Evolutionary conservation across 164 flowering plant species (phyloP).

Genomic region (Magnolia changhungtana): DNA sequence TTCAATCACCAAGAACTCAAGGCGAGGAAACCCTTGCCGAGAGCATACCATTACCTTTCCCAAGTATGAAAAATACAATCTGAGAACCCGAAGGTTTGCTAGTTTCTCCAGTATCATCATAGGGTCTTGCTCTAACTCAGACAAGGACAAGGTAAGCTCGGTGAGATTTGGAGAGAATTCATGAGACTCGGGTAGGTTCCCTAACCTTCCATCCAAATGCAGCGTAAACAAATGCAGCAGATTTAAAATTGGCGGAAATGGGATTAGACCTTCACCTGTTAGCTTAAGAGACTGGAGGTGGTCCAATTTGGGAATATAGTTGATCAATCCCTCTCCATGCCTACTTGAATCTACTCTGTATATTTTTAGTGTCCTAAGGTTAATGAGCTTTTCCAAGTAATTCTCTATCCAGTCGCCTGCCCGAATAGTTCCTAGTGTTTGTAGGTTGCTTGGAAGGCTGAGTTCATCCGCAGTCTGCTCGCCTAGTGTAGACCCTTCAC

Average conservation of each 20-base stretch:
- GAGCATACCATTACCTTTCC: not conserved
- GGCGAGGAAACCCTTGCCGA: not conserved
- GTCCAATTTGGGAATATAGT: not conserved
- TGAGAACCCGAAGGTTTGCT: not conserved
- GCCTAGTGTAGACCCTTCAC: not conserved
- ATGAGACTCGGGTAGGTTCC: not conserved
- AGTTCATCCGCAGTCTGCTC: not conserved
- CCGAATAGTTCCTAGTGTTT: not conserved
- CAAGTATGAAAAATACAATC: fast-evolving
- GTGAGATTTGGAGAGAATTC: not conserved
- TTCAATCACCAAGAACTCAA: not conserved
- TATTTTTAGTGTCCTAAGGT: not conserved
- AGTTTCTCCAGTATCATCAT: not conserved
- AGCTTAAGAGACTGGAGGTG: not conserved
- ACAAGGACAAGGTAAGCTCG: not conserved
- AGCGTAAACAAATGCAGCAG: not conserved
- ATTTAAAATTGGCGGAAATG: not conserved
- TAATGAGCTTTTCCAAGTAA: not conserved
- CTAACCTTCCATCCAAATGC: not conserved
- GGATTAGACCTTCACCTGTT: not conserved
- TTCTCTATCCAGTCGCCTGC: not conserved
- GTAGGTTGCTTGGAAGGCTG: not conserved
- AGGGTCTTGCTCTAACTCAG: not conserved
- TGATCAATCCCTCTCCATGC: not conserved
- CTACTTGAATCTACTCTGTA: not conserved